Evolutionary conservation across 371 early-diverging fungal species (phyloP), one percentile per base, ranked within the genome.

Genomic region (Mortierella sp.): DNA sequence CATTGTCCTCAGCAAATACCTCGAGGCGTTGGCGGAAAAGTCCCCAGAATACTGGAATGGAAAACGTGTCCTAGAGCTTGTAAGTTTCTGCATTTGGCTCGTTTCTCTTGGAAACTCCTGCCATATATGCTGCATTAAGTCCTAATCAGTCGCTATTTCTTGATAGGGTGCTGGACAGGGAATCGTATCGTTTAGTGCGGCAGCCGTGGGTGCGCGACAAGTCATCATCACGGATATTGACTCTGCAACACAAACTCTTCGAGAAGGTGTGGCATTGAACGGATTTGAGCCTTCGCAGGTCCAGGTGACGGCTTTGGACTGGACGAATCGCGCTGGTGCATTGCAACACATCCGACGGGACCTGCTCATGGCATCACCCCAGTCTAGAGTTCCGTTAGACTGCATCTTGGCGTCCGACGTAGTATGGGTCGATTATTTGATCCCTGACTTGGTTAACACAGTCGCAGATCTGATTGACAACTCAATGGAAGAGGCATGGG

Each of bases 341-440:
- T 12, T 76, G 2, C 55, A 52, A 8, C 43, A 56, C 27, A 69
- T 69, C 42, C 57, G 37, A 34, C 7, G 62, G 72, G 56, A 55
- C 34, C 51, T 52, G 4, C 31, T 66, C 2, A 60, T 57, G 19
- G 44, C 26, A 4, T 32, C 58, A 0, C 51, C 56, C 21, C 4
- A 19, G 19, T 11, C 54, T 27, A 30, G n/a, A 23, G 17, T 50
- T 1, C 60, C 56, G 31, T 51, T 79, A 31, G 82, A 84, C 56
- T 73, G 70, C 28, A 81, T 84, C 23, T 41, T 84, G 21, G 84
- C 83, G n/a, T 67, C 83, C 4, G 84, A 84, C 53, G 82, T 84
- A 23, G 72, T 84, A 7, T 84, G 84, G 84, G 82, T 84, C 1
- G 82, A 82, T 39, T 78, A 72, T 41, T 54, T 84, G 55, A 70